Evolutionary conservation across 2,329 filamentous ascomycete species (phyloP).

Genomic region (Lachnellula arida): DNA sequence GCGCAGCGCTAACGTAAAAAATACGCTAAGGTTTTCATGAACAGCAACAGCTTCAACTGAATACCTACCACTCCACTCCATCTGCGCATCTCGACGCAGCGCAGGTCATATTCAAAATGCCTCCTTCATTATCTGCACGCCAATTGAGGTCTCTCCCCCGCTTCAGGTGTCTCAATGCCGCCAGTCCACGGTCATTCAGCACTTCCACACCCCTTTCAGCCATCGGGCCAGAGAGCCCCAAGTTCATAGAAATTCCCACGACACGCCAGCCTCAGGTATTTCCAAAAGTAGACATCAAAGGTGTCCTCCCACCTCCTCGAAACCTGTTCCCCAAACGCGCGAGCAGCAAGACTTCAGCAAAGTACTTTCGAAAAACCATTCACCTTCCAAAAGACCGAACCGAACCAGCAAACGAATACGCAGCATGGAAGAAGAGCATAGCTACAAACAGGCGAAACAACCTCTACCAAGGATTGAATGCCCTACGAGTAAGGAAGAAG

Average conservation of each 20-base stretch:
- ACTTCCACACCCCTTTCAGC: slow-evolving; percentile 39
- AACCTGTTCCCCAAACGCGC: slow-evolving; percentile 64
- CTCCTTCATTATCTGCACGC: slow-evolving; percentile 25
- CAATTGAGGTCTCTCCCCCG: slow-evolving; percentile 29
- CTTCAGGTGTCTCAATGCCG: slow-evolving; percentile 29
- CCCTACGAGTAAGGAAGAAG: slow-evolving; percentile 64
- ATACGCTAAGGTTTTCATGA: slow-evolving; percentile 14
- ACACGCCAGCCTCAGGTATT: slow-evolving; percentile 57
- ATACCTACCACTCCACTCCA: background rate
- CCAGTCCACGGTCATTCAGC: slow-evolving; percentile 39
- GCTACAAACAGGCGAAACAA: slow-evolving; percentile 67
- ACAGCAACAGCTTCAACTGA: background rate
- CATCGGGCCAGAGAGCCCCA: slow-evolving; percentile 79
- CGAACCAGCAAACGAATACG: slow-evolving; percentile 26
- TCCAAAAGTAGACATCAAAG: slow-evolving; percentile 53
- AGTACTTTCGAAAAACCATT: slow-evolving; percentile 57
- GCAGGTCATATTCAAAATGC: slow-evolving; percentile 20
- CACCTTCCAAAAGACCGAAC: slow-evolving; percentile 42
- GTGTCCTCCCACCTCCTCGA: slow-evolving; percentile 77
- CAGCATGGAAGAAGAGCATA: slow-evolving; percentile 66
- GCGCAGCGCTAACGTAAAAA: slow-evolving; percentile 2
- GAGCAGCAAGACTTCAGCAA: slow-evolving; percentile 54
- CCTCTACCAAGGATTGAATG: slow-evolving; percentile 63
- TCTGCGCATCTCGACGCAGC: background rate
- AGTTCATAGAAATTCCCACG: slow-evolving; percentile 77